Conservation (phyloP, 495 filamentous ascomycete species). For the Geoglossum glabrum region DNA sequence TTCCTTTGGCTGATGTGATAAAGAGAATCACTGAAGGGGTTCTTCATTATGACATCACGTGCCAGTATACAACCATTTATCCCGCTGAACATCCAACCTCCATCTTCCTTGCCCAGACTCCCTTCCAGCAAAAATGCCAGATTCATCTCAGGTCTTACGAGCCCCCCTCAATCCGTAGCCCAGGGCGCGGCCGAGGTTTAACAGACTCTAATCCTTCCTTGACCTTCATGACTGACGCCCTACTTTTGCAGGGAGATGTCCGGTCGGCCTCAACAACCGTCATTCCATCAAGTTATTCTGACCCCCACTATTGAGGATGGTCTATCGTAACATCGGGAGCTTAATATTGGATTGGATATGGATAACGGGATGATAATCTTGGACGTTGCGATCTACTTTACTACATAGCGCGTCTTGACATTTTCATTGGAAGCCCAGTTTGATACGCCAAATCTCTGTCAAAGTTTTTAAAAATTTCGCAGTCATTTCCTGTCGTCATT, state of each 20-base stretch:
- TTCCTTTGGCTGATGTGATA: background rate
- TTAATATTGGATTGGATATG: background rate
- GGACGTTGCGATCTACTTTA: background rate
- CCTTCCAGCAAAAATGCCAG: background rate
- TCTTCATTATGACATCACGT: background rate
- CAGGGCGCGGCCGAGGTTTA: background rate
- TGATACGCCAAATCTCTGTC: background rate
- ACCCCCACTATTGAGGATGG: background rate
- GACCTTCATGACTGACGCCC: background rate
- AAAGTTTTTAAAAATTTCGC: background rate
- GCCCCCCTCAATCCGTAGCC: background rate
- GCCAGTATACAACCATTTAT: background rate
- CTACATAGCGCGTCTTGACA: background rate
- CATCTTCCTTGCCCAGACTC: background rate
- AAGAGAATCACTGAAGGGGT: background rate
- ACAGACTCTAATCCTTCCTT: background rate
- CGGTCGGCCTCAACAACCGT: slow-evolving; percentile 1
- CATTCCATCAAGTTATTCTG: background rate
- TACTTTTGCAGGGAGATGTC: background rate
- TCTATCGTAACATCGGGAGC: background rate
- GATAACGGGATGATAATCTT: background rate
- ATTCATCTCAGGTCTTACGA: background rate
- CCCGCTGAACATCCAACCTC: background rate
- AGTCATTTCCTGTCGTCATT: background rate
- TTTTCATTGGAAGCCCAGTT: background rate